These are phyloP conservation scores for Tulasnella sp. DNA, from an alignment of 768 basidiomycete genomes.

Conservation along the genomic window DNA sequence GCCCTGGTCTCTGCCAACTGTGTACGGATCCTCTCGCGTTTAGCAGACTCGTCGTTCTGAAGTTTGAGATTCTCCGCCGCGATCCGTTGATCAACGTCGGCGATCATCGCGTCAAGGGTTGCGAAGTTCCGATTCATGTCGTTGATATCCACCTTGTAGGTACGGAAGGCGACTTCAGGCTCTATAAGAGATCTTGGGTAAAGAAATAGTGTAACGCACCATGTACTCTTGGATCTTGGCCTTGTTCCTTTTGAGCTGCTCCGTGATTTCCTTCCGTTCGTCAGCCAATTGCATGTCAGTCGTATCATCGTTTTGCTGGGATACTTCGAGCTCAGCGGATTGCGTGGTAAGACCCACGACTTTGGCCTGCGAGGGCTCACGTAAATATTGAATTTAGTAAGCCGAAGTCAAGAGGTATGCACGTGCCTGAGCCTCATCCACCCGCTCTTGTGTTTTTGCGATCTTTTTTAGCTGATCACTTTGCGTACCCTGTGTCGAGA, in stretches of 20 bases:
- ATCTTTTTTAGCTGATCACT: conserved; percentile 32
- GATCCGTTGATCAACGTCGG: conserved; percentile 37
- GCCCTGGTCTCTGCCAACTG: conserved; percentile 40
- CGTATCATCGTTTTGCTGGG: neutral
- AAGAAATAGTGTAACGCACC: neutral
- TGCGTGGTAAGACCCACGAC: neutral
- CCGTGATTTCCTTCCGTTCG: neutral
- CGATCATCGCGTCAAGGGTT: conserved; percentile 27
- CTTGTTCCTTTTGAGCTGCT: conserved; percentile 6
- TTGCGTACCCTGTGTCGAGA: conserved; percentile 34
- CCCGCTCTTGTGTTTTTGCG: conserved; percentile 30
- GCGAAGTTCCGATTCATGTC: conserved; percentile 36
- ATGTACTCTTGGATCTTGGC: conserved; percentile 8
- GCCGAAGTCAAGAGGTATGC: neutral
- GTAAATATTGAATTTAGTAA: neutral
- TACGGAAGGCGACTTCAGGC: neutral
- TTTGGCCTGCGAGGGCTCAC: neutral
- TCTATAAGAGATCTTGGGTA: neutral
- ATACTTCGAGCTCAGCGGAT: neutral
- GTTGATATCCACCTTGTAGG: neutral
- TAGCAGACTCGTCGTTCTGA: conserved; percentile 48
- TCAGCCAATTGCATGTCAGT: neutral
- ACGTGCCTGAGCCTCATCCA: conserved; percentile 33
- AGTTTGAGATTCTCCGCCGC: conserved; percentile 39
- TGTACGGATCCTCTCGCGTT: conserved; percentile 45